Base-by-base conservation (phyloP, 2,329 filamentous ascomycete species). In the Calonectria henricotiae region DNA sequence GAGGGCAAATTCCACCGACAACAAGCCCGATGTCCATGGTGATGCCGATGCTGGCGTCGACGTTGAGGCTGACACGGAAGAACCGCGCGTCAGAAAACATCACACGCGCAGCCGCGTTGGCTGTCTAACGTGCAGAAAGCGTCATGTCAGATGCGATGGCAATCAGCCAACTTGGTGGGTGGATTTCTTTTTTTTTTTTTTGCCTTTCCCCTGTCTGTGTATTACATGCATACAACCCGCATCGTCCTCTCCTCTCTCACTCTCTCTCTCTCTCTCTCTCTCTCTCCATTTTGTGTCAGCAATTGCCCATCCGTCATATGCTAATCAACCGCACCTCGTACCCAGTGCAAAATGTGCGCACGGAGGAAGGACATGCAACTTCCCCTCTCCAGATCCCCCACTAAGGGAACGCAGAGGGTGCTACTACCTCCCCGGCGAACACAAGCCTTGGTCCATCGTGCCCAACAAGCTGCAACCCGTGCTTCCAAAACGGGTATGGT, bases 51-150 rank as follows among this genome's bases (percentile, higher is more conserved):
- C 12, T 9, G 32, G 9, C 35, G 9, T 11, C 35, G 35, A 37
- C 8, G 1, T 9, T 1, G 2, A 9, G 1, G 51, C 20, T 25
- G 51, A 23, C 17, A 4, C 51, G 6, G 51, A 58, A n/a, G 51
- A 58, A 17, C 20, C 51, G 32, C 51, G 51, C 20, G 55, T 61
- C 2, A 27, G 71, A 9, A 69, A 61, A 7, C 23, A 62, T 9
- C 68, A 74, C 30, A 71, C 71, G 3, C 71, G 74, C 5, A 76
- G 74, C 44, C 72, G 74, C n/a, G 73, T 73, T 1, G 74, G 74
- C 0, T 76, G 74, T 73, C 71, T 74, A 5, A 76, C 71, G 12
- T 76, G 74, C 64, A 74, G 71, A 51, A 67, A 72, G 39, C 62
- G 74, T 13, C 74, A 76, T 44, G 62, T 73, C 3, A 66, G 67